Base-by-base conservation (phyloP, 2,329 filamentous ascomycete genomes). In the Shiraia bambusicola region DNA sequence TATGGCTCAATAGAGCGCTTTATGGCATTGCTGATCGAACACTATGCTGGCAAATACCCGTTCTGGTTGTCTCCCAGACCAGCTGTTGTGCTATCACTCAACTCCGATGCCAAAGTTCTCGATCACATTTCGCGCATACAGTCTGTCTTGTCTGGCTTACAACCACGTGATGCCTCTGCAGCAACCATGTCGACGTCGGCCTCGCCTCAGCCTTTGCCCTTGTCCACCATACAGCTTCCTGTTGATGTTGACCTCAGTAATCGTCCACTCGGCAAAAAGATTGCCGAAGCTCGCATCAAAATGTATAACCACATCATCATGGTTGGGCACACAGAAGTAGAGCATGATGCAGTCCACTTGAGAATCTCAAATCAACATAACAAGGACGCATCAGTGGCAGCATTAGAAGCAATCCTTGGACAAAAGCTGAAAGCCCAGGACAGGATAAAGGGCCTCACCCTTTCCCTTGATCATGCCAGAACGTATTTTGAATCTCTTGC, bases 31-130 rank as follows among this genome's bases (percentile, higher is more conserved):
- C 70, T 95, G 28, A 91, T 93, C 40, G 90, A 95, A 68, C 85
- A 88, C 52, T 88, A 91, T 56, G 77, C 84, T 42, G 87, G 87
- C 12, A 63, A 49, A 47, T 94, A 88, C 81, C 89, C 89, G 3
- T 92, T 95, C 65, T 95, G 89, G 90, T 75, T 95, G 8, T 91
- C 87, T 40, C 89, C 89, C 1, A 80, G 83, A 5, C 90, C 93
- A 61, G 84, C 81, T 29, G 81, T 86, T 32, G 78, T 95, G 41
- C 69, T 93, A 24, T 86, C 87, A 0, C 77, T 92, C 38, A 89
- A 87, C 56, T 76, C 83, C 34, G 77, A 75, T 4, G 69, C 74
- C 3, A 70, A 75, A 1, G 75, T 84, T 1, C 45, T 84, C 8
- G 65, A 66, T 1, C 80, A 67, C 27, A 72, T 74, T 33, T 64